Conservation (phyloP, 257 asterid genomes). For the Mitragyna speciosa region DNA sequence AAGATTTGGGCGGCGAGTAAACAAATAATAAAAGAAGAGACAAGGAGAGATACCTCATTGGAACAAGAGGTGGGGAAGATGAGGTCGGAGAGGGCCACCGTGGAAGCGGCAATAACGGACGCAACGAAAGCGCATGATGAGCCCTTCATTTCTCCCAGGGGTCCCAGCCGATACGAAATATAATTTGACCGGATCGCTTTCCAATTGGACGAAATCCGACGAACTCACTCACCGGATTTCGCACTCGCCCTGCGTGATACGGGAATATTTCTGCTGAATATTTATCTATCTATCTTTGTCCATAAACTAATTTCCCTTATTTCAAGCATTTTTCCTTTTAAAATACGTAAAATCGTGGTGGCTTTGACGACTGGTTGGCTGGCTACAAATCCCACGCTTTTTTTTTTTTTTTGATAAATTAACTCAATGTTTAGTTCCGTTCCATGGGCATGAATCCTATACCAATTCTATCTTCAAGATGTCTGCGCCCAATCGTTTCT, state of each 20-base stretch:
- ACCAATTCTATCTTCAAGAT: too few species aligned
- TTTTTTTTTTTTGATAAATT: too few species aligned
- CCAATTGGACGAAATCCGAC: slow-evolving; percentile 47
- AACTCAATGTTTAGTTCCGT: too few species aligned
- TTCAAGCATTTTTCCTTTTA: not conserved
- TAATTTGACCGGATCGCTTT: not conserved
- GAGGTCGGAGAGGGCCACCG: slow-evolving; percentile 13
- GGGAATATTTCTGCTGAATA: not conserved
- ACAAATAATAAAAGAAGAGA: not conserved
- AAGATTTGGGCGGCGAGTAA: not conserved
- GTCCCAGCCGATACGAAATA: not conserved
- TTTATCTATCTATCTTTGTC: not conserved
- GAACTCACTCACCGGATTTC: slow-evolving; percentile 49
- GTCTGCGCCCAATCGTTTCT: too few species aligned
- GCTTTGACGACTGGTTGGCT: not conserved
- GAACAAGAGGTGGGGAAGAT: slow-evolving; percentile 19
- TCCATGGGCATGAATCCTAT: too few species aligned
- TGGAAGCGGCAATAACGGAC: slow-evolving; percentile 21
- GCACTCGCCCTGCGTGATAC: not conserved
- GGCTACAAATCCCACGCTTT: not conserved
- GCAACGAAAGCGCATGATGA: slow-evolving; percentile 21
- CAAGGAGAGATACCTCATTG: slow-evolving; percentile 28
- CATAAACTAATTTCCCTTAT: not conserved
- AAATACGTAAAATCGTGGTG: too few species aligned
- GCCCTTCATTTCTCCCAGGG: slow-evolving; percentile 20